Base-by-base conservation (phyloP, 495 filamentous ascomycete species). In the Diplogelasinospora grovesii region DNA sequence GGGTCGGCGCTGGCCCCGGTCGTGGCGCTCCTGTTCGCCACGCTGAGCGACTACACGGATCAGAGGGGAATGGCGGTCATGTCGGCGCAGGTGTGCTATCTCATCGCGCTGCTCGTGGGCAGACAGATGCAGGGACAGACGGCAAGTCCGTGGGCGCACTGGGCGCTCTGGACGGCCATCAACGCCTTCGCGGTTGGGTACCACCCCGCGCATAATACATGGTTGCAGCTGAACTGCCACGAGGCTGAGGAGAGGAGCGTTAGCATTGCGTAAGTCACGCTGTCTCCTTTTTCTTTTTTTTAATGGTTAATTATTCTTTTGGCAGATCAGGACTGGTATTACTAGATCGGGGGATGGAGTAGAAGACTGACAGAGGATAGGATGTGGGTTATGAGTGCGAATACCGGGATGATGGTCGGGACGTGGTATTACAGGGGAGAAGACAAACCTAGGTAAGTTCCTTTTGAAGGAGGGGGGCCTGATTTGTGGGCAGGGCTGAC, bases 331-430 rank as follows among this genome's bases (percentile, higher is more conserved):
- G n/a, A n/a, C n/a, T n/a, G n/a, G n/a, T n/a, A n/a, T n/a, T n/a
- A n/a, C n/a, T 10, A 3, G 11, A n/a, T n/a, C n/a, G n/a, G n/a
- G n/a, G n/a, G n/a, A 39, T 1, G 13, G 8, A 19, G 8, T 4
- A 26, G 26, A 35, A 25, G 30, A 35, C n/a, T 28, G 28, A 54
- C 27, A 26, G 22, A 10, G 19, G 22, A 28, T 15, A 71, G 67
- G 1, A 53, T 73, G 41, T 63, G 69, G 28, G 64, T 74, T 10
- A 74, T 74, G 70, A 62, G 60, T 11, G 70, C 69, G 9, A 74
- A 69, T 39, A 63, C 49, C 35, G 60, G 51, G 19, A 27, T 58
- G 26, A 58, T 58, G 54, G 44, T 43, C 10, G 54, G 54, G n/a
- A 47, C 54, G 18, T 45, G 52, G 39, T 58, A 58, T 43, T 54